Evolutionary conservation across 2,329 filamentous ascomycete species (phyloP).

Genomic region (Colletotrichum salicis): DNA sequence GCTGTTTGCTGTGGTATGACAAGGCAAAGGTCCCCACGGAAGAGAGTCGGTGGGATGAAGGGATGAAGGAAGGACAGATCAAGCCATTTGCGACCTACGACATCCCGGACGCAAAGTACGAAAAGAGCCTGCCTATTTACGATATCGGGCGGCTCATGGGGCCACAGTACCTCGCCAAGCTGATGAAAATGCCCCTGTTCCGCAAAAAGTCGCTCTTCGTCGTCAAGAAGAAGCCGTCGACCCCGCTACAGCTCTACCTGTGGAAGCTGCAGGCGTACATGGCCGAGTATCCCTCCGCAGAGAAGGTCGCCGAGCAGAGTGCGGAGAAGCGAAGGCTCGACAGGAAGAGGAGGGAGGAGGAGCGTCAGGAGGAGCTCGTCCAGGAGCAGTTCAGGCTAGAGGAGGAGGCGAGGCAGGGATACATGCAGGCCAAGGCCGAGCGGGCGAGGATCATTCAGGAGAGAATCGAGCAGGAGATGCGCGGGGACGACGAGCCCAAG

Average conservation of each 20-base stretch:
- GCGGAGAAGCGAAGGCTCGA: background rate
- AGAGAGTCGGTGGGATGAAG: background rate
- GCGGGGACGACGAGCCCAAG: background rate
- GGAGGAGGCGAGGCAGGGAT: background rate
- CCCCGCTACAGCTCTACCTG: conserved; percentile 59
- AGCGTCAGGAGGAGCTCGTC: background rate
- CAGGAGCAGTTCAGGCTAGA: background rate
- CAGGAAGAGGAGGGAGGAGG: background rate
- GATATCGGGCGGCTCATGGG: conserved; percentile 64
- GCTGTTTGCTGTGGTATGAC: conserved; percentile 56
- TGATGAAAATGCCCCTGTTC: conserved; percentile 42
- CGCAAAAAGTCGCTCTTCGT: conserved; percentile 50
- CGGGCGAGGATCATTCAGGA: background rate
- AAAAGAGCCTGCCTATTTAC: conserved; percentile 59
- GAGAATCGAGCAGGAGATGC: background rate
- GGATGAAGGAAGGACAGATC: background rate
- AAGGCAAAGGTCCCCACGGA: background rate
- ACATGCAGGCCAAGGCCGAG: background rate
- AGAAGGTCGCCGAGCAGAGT: background rate
- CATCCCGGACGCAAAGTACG: conserved; percentile 46
- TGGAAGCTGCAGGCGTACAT: conserved; percentile 71
- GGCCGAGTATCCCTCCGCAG: conserved; percentile 8
- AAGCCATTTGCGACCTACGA: conserved; percentile 44
- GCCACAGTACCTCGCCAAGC: conserved; percentile 50
- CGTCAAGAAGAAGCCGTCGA: conserved; percentile 49